A percentile compares a stretch with the other conserved stretches of the same genome.
Conservation (phyloP, 345 rosid species). For the Aurinia saxatilis region DNA sequence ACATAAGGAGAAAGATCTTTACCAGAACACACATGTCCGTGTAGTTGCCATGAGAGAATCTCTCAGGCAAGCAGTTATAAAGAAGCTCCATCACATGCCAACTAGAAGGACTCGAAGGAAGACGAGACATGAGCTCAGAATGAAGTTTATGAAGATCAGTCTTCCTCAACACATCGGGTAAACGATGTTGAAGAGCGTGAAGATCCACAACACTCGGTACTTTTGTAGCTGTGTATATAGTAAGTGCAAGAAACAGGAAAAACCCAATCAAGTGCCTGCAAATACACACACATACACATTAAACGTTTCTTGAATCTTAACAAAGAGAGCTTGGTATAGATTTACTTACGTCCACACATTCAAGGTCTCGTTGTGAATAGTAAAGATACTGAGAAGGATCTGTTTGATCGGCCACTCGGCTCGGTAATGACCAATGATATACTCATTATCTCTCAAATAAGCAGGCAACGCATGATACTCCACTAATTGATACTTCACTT, state of each 20-base stretch:
- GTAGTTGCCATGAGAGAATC: conserved; percentile 65
- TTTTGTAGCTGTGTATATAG: conserved; percentile 77
- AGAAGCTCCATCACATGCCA: conserved; percentile 82
- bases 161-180: conserved; percentile 55
- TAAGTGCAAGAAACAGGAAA: conserved; percentile 81
- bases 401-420: conserved; percentile 95
- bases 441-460: conserved; percentile 83
- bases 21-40: conserved; percentile 86
- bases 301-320: neutral
- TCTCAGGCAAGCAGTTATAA: conserved; percentile 80
- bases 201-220: conserved; percentile 79
- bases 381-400: conserved; percentile 67
- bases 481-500: conserved; percentile 84
- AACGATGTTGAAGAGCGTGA: conserved; percentile 55
- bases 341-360: conserved; percentile 91
- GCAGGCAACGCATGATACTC: conserved; percentile 83
- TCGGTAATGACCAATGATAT: conserved; percentile 76
- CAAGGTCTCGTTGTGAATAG: conserved; percentile 84
- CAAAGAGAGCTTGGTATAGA: neutral
- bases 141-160: conserved; percentile 77
- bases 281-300: neutral
- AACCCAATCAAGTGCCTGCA: conserved; percentile 99
- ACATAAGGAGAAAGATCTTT: conserved; percentile 6
- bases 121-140: conserved; percentile 47
- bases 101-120: conserved; percentile 69